Evolutionary conservation across 257 asterid species (phyloP).

Genomic region (Cordia subcordata): DNA sequence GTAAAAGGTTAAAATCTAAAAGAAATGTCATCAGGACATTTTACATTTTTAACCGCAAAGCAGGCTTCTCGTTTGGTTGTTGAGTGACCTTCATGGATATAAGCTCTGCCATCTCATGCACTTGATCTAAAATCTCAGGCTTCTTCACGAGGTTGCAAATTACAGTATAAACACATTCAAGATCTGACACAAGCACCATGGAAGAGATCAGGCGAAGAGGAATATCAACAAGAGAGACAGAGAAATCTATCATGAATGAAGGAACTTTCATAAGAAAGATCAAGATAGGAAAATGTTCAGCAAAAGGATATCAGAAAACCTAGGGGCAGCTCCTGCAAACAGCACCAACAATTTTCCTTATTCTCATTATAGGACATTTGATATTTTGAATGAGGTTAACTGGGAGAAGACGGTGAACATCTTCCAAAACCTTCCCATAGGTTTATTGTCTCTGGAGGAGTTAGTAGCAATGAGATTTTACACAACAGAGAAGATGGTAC

Average conservation of each 20-base stretch:
- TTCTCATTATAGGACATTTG: too few species aligned
- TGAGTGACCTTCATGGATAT: conserved; percentile 68
- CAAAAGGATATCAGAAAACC: background rate
- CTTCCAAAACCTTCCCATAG: too few species aligned
- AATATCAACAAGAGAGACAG: background rate
- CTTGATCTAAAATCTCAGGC: conserved; percentile 69
- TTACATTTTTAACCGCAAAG: conserved; percentile 82
- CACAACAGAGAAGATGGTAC: too few species aligned
- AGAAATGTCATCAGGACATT: background rate
- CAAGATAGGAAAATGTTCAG: background rate
- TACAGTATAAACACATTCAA: conserved; percentile 79
- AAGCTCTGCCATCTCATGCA: conserved; percentile 73
- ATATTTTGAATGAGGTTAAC: too few species aligned
- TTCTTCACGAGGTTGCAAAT: conserved; percentile 86
- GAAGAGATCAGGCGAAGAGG: background rate
- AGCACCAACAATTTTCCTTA: too few species aligned
- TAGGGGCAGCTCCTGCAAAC: too few species aligned
- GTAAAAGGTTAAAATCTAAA: conserved; percentile 5
- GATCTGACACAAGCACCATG: conserved; percentile 44
- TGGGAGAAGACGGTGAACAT: too few species aligned
- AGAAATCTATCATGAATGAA: background rate
- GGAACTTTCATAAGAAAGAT: background rate
- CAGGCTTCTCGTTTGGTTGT: conserved; percentile 74
- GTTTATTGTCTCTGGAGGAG: too few species aligned
- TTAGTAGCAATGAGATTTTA: too few species aligned